A percentile compares a stretch with the other conserved stretches of the same genome.
phyloP scores from a whole-genome alignment of 805 yeast species.

The Teunomyces pallodes region DNA sequence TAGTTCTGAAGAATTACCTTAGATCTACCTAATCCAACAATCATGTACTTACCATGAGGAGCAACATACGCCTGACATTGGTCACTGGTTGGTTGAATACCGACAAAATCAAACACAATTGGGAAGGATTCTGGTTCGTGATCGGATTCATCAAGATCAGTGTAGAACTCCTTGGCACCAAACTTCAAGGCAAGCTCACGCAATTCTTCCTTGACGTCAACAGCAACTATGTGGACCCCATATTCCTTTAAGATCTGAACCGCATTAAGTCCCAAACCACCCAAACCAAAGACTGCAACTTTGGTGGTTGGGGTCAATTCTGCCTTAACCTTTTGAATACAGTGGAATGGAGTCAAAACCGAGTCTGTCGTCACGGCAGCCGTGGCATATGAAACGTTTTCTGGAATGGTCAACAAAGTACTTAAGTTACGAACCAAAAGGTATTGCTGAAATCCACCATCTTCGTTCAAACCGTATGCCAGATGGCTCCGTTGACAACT shows the following conservation, averaged over 20 bases:
- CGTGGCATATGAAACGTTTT: conserved; percentile 33
- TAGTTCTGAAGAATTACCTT: conserved; percentile 29
- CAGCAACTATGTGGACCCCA: conserved; percentile 32
- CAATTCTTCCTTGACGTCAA: conserved; percentile 30
- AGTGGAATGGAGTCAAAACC: conserved; percentile 42
- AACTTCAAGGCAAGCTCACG: conserved; percentile 23
- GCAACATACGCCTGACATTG: conserved; percentile 30
- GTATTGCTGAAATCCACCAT: conserved; percentile 44
- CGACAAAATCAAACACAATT: conserved; percentile 38
- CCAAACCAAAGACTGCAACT: conserved; percentile 39
- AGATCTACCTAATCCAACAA: conserved; percentile 43
- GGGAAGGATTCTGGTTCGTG: conserved; percentile 37
- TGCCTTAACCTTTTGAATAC: conserved; percentile 34
- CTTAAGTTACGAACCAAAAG: conserved; percentile 34
- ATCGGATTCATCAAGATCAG: conserved; percentile 23
- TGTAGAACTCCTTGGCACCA: conserved; percentile 44
- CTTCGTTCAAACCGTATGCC: conserved; percentile 35
- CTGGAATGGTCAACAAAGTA: conserved; percentile 38
- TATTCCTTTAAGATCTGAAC: conserved; percentile 35
- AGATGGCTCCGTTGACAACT: conserved; percentile 18
- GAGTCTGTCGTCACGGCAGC: conserved; percentile 45
- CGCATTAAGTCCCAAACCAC: conserved; percentile 44
- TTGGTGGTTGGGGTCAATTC: conserved; percentile 30
- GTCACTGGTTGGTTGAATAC: conserved; percentile 30
- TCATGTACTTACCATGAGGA: conserved; percentile 35